Conservation (phyloP, 2,329 filamentous ascomycete species). For the Penicillium sp. region DNA sequence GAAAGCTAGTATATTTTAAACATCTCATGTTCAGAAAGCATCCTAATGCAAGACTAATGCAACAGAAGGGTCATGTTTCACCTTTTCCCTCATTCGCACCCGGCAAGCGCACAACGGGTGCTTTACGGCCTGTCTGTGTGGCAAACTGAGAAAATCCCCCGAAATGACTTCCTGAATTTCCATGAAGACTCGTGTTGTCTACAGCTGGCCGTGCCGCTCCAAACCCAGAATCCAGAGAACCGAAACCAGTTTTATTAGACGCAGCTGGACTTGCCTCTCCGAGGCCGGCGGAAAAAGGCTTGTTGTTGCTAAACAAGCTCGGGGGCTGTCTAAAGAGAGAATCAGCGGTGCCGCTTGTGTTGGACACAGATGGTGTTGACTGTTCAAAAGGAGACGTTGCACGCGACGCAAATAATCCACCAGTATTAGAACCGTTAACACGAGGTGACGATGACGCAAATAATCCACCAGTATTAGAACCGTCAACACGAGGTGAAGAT, state of each 20-base stretch:
- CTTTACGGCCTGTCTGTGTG: background rate
- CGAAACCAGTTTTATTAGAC: background rate
- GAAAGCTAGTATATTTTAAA: background rate
- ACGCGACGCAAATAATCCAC: too few species aligned
- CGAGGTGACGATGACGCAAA: too few species aligned
- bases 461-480: too few species aligned
- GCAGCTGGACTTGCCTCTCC: too few species aligned
- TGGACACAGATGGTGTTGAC: too few species aligned
- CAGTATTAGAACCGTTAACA: too few species aligned
- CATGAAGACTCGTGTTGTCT: background rate
- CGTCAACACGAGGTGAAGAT: too few species aligned
- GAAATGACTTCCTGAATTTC: background rate
- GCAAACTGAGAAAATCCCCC: background rate
- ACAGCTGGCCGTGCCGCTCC: background rate
- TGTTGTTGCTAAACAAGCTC: too few species aligned
- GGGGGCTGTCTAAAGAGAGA: too few species aligned
- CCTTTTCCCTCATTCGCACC: background rate
- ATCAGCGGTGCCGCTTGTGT: too few species aligned
- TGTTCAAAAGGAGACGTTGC: too few species aligned
- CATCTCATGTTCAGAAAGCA: background rate
- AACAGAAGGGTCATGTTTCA: background rate
- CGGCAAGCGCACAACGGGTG: background rate
- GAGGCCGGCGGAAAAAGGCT: too few species aligned
- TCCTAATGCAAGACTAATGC: background rate
- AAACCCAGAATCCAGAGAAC: background rate